phyloP scores from a whole-genome alignment of 257 asterid genomes.

The Nicotiana obtusifolia region DNA sequence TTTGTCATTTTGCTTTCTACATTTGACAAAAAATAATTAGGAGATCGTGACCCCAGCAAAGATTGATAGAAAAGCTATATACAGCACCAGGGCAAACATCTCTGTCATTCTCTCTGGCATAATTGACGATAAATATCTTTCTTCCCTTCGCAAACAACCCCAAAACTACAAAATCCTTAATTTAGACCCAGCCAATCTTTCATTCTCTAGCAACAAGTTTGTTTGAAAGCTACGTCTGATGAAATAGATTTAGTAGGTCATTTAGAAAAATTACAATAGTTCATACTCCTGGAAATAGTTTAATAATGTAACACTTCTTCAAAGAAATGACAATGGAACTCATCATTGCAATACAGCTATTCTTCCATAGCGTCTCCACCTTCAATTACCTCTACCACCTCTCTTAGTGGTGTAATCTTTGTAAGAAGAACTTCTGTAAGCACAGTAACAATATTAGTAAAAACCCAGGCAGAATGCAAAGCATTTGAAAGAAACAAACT shows the following conservation, averaged over 20 bases:
- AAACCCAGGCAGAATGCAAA: background rate
- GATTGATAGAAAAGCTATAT: too few relatives aligned
- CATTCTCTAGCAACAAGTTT: background rate
- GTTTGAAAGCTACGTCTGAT: background rate
- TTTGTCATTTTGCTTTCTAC: too few relatives aligned
- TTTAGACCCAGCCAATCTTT: background rate
- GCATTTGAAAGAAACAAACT: background rate
- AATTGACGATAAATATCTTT: too few relatives aligned
- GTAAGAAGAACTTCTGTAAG: constrained; percentile 69
- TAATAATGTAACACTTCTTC: background rate
- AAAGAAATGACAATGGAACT: background rate
- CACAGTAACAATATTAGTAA: background rate
- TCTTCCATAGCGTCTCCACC: constrained; percentile 78
- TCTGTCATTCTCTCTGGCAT: too few relatives aligned
- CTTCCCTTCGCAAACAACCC: too few relatives aligned
- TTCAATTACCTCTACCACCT: constrained; percentile 60
- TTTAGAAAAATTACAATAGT: background rate
- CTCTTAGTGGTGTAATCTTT: constrained; percentile 70
- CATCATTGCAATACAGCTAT: background rate
- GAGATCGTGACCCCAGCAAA: too few relatives aligned
- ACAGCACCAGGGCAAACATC: too few relatives aligned
- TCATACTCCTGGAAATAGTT: background rate
- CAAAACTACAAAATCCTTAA: background rate
- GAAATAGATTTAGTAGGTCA: background rate
- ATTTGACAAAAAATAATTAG: too few relatives aligned